Percentiles rank a stretch among this genome's conserved stretches.
Conservation (phyloP, 441 rosid genomes). For the Eutrema salsugineum region DNA sequence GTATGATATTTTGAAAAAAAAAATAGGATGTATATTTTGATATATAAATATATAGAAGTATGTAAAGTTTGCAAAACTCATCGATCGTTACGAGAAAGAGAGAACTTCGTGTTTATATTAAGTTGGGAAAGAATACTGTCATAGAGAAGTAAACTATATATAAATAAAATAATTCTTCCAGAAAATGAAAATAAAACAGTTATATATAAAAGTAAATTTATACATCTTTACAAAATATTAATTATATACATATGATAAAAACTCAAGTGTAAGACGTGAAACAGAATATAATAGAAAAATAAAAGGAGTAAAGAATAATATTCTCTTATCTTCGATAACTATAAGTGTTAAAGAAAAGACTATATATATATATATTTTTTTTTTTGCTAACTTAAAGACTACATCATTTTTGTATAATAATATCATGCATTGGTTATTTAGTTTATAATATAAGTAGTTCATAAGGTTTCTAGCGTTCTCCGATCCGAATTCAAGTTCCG, state of each 20-base stretch:
- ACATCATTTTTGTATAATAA: too few relatives aligned
- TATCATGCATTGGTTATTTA: too few relatives aligned
- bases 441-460: neutral
- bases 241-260: neutral
- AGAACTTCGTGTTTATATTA: neutral
- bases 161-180: too few relatives aligned
- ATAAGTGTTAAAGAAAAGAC: neutral
- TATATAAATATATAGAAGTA: neutral
- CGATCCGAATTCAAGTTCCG: neutral
- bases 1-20: too few relatives aligned
- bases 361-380: neutral
- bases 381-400: too few relatives aligned
- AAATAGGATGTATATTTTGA: neutral
- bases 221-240: neutral
- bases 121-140: neutral
- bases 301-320: neutral
- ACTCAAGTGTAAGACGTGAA: neutral
- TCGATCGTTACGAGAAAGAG: neutral
- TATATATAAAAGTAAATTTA: neutral
- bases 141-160: too few relatives aligned
- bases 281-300: neutral
- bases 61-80: neutral
- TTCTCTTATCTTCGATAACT: neutral
- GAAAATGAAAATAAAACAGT: too few relatives aligned
- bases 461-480: neutral